Evolutionary conservation across 768 basidiomycete species (phyloP), one percentile per base, ranked within the genome.

Genomic region (Clathrus columnatus): DNA sequence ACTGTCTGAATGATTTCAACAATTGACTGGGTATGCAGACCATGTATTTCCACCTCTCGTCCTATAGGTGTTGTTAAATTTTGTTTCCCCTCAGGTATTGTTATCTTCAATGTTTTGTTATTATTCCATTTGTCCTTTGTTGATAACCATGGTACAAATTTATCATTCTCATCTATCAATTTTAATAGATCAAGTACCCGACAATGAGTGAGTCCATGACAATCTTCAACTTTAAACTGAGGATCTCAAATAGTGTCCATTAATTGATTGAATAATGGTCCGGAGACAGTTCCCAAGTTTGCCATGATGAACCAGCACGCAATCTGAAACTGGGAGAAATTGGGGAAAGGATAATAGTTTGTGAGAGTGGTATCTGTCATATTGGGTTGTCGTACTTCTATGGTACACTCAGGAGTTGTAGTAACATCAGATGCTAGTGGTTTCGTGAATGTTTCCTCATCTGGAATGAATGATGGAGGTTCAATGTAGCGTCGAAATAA

Each of bases 21-120:
- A 1, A 71, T 50, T 0, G 59, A 60, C 0, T 63, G 54, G 49
- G 66, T 63, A 4, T 60, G 57, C 2, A 73, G 57, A 0, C 68
- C 70, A 17, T 67, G 62, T 0, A 72, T 54, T 0, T 24, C 21
- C 51, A 70, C 68, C 0, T 26, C 14, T 5, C 16, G n/a, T 18
- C 50, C 50, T 6, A 2, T 4, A 14, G 27, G 4, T 5, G 4
- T 1, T 36, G 27, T 30, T 1, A 11, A 16, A 14, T 26, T 26
- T 5, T 41, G 18, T 21, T 51, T 51, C 2, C n/a, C 29, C 36
- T 41, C 71, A 0, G 72, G 72, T 4, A 73, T 61, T 0, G 54
- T 44, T 29, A 72, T 69, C 1, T 57, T 7, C 0, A 71, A 49
- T 0, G 27, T 20, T 16, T 62, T 41, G 42, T 51, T 24, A 4